phyloP scores from a whole-genome alignment of 1,284 basidiomycete species.

The Anthracocystis walkeri region DNA sequence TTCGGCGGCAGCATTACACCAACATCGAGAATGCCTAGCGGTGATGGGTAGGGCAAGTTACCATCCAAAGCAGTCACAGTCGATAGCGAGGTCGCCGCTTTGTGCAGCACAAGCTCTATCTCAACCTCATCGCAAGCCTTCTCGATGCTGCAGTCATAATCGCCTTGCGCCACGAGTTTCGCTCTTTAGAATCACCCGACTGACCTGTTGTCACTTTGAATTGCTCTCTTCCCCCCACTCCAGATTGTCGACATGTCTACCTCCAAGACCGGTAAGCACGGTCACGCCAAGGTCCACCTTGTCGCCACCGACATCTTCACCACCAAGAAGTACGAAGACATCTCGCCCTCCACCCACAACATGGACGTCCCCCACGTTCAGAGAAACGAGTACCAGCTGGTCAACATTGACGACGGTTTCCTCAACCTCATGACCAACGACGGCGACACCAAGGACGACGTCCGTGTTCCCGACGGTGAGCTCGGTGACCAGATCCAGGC shows the following conservation, averaged over 20 bases:
- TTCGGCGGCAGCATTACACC: not conserved
- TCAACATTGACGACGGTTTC: constrained; percentile 77
- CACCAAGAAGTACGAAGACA: constrained; percentile 79
- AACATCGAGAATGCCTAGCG: too few relatives aligned
- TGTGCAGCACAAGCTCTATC: not conserved
- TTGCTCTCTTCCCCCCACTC: not conserved
- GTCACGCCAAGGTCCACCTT: constrained; percentile 99
- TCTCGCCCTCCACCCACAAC: constrained; percentile 97
- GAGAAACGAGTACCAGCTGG: constrained; percentile 92
- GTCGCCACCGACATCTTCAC: constrained; percentile 85
- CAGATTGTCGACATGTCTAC: constrained; percentile 83
- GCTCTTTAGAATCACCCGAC: not conserved
- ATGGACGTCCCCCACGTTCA: constrained; percentile 97
- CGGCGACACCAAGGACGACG: constrained; percentile 90
- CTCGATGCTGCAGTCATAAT: not conserved
- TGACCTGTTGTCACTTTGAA: constrained; percentile 6
- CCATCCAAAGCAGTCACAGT: too few relatives aligned
- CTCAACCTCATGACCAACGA: constrained; percentile 93
- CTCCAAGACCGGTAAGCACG: constrained; percentile 97
- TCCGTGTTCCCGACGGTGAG: constrained; percentile 89
- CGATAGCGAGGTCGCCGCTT: not conserved
- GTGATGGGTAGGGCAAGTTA: too few relatives aligned
- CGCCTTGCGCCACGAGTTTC: not conserved
- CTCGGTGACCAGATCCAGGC: constrained; percentile 81
- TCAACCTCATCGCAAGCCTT: not conserved